A percentile compares a stretch with the other conserved stretches of the same genome.
These are phyloP conservation scores for Coemansia sp. DNA, from an alignment of 192 early-diverging fungal species.

Conservation along the genomic window DNA sequence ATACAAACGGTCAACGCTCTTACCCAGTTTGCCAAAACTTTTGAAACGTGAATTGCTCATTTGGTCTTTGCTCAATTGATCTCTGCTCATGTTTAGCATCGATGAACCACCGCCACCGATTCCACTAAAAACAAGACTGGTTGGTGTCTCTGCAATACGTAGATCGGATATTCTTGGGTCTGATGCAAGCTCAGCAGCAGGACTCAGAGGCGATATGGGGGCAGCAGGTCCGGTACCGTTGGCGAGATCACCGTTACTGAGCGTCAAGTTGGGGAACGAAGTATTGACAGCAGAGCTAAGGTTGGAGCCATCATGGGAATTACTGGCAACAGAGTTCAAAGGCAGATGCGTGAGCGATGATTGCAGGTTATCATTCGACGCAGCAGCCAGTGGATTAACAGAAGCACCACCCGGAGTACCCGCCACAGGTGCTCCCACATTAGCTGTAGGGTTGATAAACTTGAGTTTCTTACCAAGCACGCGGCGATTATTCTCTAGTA, in stretches of 20 bases:
- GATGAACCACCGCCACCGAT: slow-evolving; percentile 10
- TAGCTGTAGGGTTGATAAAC: slow-evolving; percentile 22
- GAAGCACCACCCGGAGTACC: neutral
- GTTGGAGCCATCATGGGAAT: slow-evolving; percentile 10
- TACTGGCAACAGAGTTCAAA: neutral
- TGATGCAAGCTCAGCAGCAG: slow-evolving; percentile 11
- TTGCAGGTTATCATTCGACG: slow-evolving; percentile 38
- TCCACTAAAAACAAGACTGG: slow-evolving; percentile 10
- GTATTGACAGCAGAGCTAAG: slow-evolving; percentile 8
- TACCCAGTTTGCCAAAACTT: slow-evolving; percentile 47
- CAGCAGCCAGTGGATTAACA: slow-evolving; percentile 11
- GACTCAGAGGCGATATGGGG: slow-evolving; percentile 41
- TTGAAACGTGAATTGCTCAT: slow-evolving; percentile 47
- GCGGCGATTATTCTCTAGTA: slow-evolving; percentile 42
- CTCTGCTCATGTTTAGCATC: slow-evolving; percentile 13
- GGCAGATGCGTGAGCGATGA: slow-evolving; percentile 31
- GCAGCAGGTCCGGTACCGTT: neutral
- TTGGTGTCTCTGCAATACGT: slow-evolving; percentile 24
- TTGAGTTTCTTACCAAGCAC: slow-evolving; percentile 47
- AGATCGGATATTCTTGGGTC: slow-evolving; percentile 17
- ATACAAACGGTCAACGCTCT: slow-evolving; percentile 51
- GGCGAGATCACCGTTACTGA: slow-evolving; percentile 34
- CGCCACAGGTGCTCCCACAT: too few relatives aligned
- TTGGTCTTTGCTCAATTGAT: slow-evolving; percentile 46
- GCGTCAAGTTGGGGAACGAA: slow-evolving; percentile 33